Evolutionary conservation across 306 rosid genomes (phyloP), one percentile per base, ranked within the genome.

Genomic region (Casuarina equisetifolia): DNA sequence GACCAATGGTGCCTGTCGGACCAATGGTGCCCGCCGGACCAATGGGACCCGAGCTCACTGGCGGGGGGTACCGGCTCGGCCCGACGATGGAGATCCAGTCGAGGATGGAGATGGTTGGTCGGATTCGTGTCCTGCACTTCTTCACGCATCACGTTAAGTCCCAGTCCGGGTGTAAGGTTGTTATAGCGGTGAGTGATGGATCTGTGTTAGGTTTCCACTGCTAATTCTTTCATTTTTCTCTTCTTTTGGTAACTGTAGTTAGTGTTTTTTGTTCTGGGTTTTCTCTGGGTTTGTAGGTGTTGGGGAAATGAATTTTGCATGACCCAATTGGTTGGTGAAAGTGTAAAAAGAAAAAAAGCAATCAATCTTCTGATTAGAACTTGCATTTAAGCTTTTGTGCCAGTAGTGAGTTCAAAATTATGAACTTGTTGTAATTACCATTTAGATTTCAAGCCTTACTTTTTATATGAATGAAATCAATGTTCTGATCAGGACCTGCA

Each of bases 171-270:
- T 95, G 98, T 80, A 86, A 78, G 78, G 92, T 95, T 6, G 80
- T 81, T 61, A 75, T 95, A 53, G 72, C 95, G 8, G 85, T 92
- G 49, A 77, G 81, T 49, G 91, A 89, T 61, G 98, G 98, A 78
- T 81, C 97, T 68, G 97, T 95, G 0, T 57, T 95, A 76, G 98
- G 97, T 59, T 91, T 95, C 76, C 91, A 85, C 39, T 95, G 98
- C 83, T 93, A 80, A 86, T 73, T 75, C 49, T 58, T 40, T 46
- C 32, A n/a, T 42, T 10, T 13, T 46, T 15, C 6, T 12, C 3
- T 19, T 3, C 3, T 45, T 63, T 46, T 5, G 73, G 73, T 73
- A 73, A 59, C 19, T 70, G 58, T 72, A 13, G 44, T 79, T 46
- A 48, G 13, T 9, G 75, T 52, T 70, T 39, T 5, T 1, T 40